Conservation (phyloP, 2,329 filamentous ascomycete genomes). For the Polychaeton citri region DNA sequence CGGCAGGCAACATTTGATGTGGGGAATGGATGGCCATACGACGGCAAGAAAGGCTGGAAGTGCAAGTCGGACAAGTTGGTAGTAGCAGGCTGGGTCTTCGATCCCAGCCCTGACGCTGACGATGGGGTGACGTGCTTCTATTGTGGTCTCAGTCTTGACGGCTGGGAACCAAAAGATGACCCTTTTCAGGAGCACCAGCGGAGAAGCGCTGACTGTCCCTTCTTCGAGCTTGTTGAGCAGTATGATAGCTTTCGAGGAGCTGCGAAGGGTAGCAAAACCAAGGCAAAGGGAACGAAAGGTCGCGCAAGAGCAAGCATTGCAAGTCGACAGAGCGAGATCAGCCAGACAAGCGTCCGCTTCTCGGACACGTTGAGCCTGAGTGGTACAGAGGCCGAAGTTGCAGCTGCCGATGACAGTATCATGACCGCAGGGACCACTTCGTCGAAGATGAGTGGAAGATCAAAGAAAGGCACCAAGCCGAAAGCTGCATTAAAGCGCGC, state of each 20-base stretch:
- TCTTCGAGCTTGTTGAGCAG: constrained; percentile 55
- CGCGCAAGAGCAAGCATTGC: constrained; percentile 17
- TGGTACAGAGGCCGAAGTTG: constrained; percentile 9
- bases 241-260: constrained; percentile 14
- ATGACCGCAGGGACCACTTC: constrained; percentile 31
- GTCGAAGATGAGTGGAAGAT: constrained; percentile 16
- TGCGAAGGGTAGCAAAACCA: constrained; percentile 16
- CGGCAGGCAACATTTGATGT: constrained; percentile 67
- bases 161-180: constrained; percentile 88
- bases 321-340: constrained; percentile 59
- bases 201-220: constrained; percentile 65
- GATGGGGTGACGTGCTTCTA: constrained; percentile 88
- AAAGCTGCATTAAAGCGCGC: constrained; percentile 35
- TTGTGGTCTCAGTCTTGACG: constrained; percentile 78
- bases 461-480: constrained; percentile 24
- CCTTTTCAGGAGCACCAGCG: constrained; percentile 81
- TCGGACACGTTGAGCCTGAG: constrained; percentile 13
- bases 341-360: constrained; percentile 28
- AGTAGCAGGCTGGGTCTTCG: constrained; percentile 88
- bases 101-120: constrained; percentile 58
- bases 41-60: constrained; percentile 74
- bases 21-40: constrained; percentile 67
- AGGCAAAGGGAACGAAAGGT: constrained; percentile 13
- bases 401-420: constrained; percentile 43
- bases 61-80: constrained; percentile 86